A percentile compares a stretch with the other conserved stretches of the same genome.
Conservation (phyloP, 495 filamentous ascomycete genomes). For the Penicillium roqueforti region DNA sequence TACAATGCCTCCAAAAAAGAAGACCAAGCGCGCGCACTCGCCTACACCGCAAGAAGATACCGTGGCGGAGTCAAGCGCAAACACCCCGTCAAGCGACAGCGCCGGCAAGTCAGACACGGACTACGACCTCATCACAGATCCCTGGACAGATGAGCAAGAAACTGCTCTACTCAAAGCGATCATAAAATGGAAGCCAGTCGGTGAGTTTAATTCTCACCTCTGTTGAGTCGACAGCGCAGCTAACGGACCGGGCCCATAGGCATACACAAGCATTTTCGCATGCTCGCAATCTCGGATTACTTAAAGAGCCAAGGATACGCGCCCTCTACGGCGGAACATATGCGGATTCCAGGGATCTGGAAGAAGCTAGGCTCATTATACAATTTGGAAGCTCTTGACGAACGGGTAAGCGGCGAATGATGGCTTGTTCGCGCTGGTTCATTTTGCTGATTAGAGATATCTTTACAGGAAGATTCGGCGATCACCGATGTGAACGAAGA, state of each 20-base stretch:
- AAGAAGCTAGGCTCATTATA: conserved; percentile 77
- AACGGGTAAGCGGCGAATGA: conserved; percentile 53
- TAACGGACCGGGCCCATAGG: conserved; percentile 46
- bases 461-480: conserved; percentile 45
- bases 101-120: conserved; percentile 32
- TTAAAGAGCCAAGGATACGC: conserved; percentile 84
- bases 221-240: neutral
- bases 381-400: conserved; percentile 83
- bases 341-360: conserved; percentile 87
- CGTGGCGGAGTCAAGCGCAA: conserved; percentile 30
- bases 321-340: conserved; percentile 63
- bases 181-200: conserved; percentile 91
- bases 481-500: conserved; percentile 59
- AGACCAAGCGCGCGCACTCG: conserved; percentile 36
- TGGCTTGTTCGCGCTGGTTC: no score
- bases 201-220: conserved; percentile 43
- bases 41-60: conserved; percentile 38
- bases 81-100: conserved; percentile 34
- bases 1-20: conserved; percentile 74
- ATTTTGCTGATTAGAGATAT: conserved; percentile 4
- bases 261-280: conserved; percentile 96
- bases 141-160: conserved; percentile 95
- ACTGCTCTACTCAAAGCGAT: conserved; percentile 84
- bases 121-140: conserved; percentile 55
- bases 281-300: conserved; percentile 82